phyloP scores from a whole-genome alignment of 1,284 basidiomycete species.

The Tylopilus orsonianus region DNA sequence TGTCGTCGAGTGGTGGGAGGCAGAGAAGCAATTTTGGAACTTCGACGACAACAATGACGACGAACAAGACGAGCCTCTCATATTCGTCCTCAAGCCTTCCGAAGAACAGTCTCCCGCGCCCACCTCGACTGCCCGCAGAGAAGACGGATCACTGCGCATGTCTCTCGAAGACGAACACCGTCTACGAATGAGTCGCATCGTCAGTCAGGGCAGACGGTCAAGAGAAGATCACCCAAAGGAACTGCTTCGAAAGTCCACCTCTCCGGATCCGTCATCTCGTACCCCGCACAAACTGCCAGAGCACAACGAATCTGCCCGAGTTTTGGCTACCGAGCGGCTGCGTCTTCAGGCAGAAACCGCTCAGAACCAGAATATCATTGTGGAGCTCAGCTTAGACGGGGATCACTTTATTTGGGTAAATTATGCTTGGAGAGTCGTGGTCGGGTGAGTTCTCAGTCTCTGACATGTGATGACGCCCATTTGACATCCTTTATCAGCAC shows the following conservation, averaged over 20 bases:
- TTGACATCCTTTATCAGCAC: slow-evolving; percentile 49
- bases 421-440: slow-evolving; percentile 89
- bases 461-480: background rate
- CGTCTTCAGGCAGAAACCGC: slow-evolving; percentile 88
- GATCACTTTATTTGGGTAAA: slow-evolving; percentile 94
- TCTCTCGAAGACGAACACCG: slow-evolving; percentile 60
- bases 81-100: slow-evolving; percentile 85
- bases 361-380: slow-evolving; percentile 91
- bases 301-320: slow-evolving; percentile 67
- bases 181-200: slow-evolving; percentile 47
- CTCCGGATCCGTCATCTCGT: slow-evolving; percentile 35
- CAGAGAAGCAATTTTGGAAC: slow-evolving; percentile 99
- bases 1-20: slow-evolving; percentile 99
- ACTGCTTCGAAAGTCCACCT: slow-evolving; percentile 37
- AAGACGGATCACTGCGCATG: slow-evolving; percentile 47
- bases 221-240: slow-evolving; percentile 59
- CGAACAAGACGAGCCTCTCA: slow-evolving; percentile 85
- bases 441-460: slow-evolving; percentile 66
- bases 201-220: slow-evolving; percentile 52
- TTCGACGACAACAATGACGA: slow-evolving; percentile 93
- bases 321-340: slow-evolving; percentile 81
- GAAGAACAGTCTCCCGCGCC: slow-evolving; percentile 51
- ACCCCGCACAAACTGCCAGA: slow-evolving; percentile 48
- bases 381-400: slow-evolving; percentile 93
- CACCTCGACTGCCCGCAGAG: slow-evolving; percentile 44